Base-by-base conservation (phyloP, 2,329 filamentous ascomycete species). In the Aspergillus carbonarius region DNA sequence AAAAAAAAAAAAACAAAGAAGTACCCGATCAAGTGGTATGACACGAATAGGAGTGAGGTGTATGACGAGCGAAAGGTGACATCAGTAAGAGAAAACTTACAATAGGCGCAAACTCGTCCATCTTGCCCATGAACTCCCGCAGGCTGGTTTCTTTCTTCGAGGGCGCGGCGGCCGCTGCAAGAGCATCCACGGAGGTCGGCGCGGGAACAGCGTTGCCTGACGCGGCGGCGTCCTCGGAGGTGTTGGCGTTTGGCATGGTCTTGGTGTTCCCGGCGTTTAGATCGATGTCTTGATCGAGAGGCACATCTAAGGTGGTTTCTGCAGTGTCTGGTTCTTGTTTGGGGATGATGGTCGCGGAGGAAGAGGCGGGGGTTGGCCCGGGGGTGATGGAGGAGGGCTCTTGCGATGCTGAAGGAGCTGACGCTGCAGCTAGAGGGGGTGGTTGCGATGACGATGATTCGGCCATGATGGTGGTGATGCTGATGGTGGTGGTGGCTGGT, bases 81-180 rank as follows among this genome's bases (percentile, higher is more conserved):
- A 47, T 52, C 12, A 58, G n/a, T 39, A 39, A 39, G 18, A 37
- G 20, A 51, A 55, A 48, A 79, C 89, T 64, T 84, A 97, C 93
- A 70, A 99, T 96, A 10, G 95, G 95, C 60, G 95, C 92, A 77
- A 95, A 98, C 70, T 99, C 95, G 73, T 99, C 95, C 89, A 99
- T 98, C 82, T 96, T 97, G 64, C 85, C 85, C 17, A 99, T 77
- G 72, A 99, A 97, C 76, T 98, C 93, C 71, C 93, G 90, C 65
- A 99, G 79, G 39, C 90, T 96, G 18, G 89, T 88, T 78, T 99
- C 95, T 78, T 98, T 98, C 74, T 92, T 91, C 54, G 88, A 88
- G 1, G 90, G 88, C 42, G 82, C 75, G 5, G 82, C 75, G 5
- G 77, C 74, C 9, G 82, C 74, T 40, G 78, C 79, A 50, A 84